Evolutionary conservation across 1,139 yeast species (phyloP), one percentile per base, ranked within the genome.

Genomic region (Spathaspora jeffriesii): DNA sequence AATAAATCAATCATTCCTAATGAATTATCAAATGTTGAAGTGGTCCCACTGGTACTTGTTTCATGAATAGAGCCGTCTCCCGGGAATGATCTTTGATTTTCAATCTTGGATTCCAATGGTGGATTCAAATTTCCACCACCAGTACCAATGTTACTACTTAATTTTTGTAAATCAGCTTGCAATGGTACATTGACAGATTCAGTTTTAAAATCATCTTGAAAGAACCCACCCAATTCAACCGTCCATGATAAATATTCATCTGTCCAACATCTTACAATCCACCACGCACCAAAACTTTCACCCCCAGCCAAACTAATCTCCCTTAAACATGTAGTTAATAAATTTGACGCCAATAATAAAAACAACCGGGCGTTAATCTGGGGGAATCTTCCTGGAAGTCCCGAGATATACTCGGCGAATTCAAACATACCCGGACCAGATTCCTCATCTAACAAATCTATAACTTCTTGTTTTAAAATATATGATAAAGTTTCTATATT

Each of bases 191-290:
- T 18, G 4, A 34, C n/a, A 31, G 22, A 22, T n/a, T 40, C 45
- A 6, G 43, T n/a, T 28, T 50, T 52, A 40, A 69, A 61, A 23
- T 71, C 77, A n/a, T 64, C 65, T 31, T 63, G 62, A 36, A 82
- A 64, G 55, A 82, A 83, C 0, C 90, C 89, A 8, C 90, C 88
- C 44, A 84, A 65, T 58, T 86, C 92, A 20, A 86, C 85, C 46
- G 78, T 68, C 85, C 90, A 85, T 1, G 78, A 76, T 54, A 85
- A 68, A 76, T 82, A 86, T 59, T 86, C 93, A 58, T 84, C 89
- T 7, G 84, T 71, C 92, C 95, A 88, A 61, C 90, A 84, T 47
- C 88, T 71, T 13, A 87, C 74, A 32, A 81, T 78, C 91, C 92
- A 87, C 92, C 95, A 87, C 1, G 85, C 81, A 10, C 85, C 85